Base-by-base conservation (phyloP, 2,329 filamentous ascomycete species). In the Phaeoacremonium minimum region DNA sequence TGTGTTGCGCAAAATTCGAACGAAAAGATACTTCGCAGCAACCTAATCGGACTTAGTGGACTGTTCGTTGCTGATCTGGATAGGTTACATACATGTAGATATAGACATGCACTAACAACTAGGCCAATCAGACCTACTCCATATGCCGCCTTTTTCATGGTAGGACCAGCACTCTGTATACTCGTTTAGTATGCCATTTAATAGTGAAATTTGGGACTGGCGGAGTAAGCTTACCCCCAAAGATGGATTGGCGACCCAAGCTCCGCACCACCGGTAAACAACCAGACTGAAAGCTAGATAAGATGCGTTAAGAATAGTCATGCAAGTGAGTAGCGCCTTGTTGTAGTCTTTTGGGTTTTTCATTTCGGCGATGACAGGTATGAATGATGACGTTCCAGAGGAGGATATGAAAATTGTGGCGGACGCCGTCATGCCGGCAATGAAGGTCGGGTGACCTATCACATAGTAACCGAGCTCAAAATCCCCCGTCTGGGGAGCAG, bases 171-270 rank as follows among this genome's bases (percentile, higher is more conserved):
- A 26, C 69, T 77, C n/a, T n/a, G n/a, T n/a, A n/a, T n/a, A n/a
- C n/a, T n/a, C n/a, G n/a, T n/a, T n/a, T n/a, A n/a, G n/a, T n/a
- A n/a, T n/a, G n/a, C n/a, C n/a, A n/a, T n/a, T n/a, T n/a, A n/a
- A n/a, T n/a, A n/a, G n/a, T n/a, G n/a, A n/a, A n/a, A n/a, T n/a
- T n/a, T n/a, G n/a, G n/a, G n/a, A n/a, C n/a, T n/a, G n/a, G n/a
- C n/a, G n/a, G n/a, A n/a, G n/a, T n/a, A n/a, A n/a, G n/a, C n/a
- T n/a, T n/a, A n/a, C n/a, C 6, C 78, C 78, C 0, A 83, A 66
- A 2, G 77, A 75, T 0, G 80, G 80, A 4, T 69, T 75, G 0
- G 78, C 74, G 5, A 83, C 76, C 70, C 73, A 83, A 42, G 73
- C 61, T 4, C 79, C 79, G 45, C 76, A 80, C 61, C 66, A 82